Evolutionary conservation across 176 grass and related monocot genomes (phyloP), one percentile per base, ranked within the genome.

Genomic region (Hsuehochloa calcarea): DNA sequence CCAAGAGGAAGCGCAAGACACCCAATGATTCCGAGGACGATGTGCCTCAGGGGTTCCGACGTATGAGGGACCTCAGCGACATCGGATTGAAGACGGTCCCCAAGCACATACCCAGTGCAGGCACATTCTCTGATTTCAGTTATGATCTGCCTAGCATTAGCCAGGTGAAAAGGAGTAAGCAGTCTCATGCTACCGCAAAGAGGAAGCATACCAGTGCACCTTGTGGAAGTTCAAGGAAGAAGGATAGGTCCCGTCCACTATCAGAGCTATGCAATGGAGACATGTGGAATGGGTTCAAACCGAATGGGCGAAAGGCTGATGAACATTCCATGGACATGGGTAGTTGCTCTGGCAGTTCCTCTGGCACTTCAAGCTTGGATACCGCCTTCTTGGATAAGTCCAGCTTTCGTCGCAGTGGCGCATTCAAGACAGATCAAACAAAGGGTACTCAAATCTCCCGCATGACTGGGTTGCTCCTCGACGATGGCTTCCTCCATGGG

Each of bases 1-100:
- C 38, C 27, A 87, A 77, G 51, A 89, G 74, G 82, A 90, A 87
- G 77, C 84, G 90, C 82, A 90, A 80, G 76, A 92, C 93, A 3
- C 93, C 93, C 69, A 87, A 92, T 77, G 90, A 95, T 76, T 95
- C 80, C 3, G 93, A 95, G 75, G 93, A 92, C 35, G 83, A 95
- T 77, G 46, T 37, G 1, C 77, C 80, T 45, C 84, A 66, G 60
- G 88, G 85, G 4, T 85, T 69, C 63, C 84, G 56, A 25, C 93
- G 90, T 3, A 92, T 92, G 93, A 92, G 88, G 85, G 90, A 95
- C 78, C 90, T 95, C 84, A 89, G 66, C 7, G 93, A 95, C 49
- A 87, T 95, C 17, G 92, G 86, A 11, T 72, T 64, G 13, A 83
- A 78, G 10, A 88, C 81, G 1, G n/a, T 11, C 16, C 4, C 50